Evolutionary conservation across 345 rosid species (phyloP).

Genomic region (Dovyalis caffra): DNA sequence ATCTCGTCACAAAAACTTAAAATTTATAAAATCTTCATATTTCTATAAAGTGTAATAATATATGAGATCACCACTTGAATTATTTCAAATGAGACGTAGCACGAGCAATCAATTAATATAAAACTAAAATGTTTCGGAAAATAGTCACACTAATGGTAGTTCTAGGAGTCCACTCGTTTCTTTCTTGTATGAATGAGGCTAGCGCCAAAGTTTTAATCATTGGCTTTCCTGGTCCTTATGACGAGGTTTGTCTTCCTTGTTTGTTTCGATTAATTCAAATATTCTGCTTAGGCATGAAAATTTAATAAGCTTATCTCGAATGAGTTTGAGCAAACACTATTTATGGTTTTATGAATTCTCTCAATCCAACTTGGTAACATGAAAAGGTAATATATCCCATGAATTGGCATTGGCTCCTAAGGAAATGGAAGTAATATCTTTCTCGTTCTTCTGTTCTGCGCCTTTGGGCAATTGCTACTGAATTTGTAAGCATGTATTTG

Average conservation of each 20-base stretch:
- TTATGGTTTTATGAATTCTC: neutral
- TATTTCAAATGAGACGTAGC: too few species aligned
- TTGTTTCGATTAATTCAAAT: neutral
- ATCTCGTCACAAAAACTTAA: too few species aligned
- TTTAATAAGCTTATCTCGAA: neutral
- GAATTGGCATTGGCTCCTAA: neutral
- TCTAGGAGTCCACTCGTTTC: slow-evolving; percentile 90
- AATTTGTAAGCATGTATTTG: neutral
- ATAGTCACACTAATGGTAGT: neutral
- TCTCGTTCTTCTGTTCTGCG: neutral
- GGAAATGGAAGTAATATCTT: neutral
- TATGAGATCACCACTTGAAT: too few species aligned
- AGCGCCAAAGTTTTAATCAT: slow-evolving; percentile 79
- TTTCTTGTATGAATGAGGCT: slow-evolving; percentile 87
- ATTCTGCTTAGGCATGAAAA: neutral
- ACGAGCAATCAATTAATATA: too few species aligned
- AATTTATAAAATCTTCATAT: too few species aligned
- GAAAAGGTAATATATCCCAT: neutral
- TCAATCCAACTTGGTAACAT: neutral
- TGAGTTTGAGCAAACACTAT: neutral
- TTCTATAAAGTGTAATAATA: too few species aligned
- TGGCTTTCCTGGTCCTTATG: slow-evolving; percentile 93
- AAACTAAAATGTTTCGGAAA: neutral
- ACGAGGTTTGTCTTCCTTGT: slow-evolving; percentile 58
- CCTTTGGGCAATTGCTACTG: neutral